Base-by-base conservation (phyloP, 345 rosid genomes). In the Combretum micranthum region DNA sequence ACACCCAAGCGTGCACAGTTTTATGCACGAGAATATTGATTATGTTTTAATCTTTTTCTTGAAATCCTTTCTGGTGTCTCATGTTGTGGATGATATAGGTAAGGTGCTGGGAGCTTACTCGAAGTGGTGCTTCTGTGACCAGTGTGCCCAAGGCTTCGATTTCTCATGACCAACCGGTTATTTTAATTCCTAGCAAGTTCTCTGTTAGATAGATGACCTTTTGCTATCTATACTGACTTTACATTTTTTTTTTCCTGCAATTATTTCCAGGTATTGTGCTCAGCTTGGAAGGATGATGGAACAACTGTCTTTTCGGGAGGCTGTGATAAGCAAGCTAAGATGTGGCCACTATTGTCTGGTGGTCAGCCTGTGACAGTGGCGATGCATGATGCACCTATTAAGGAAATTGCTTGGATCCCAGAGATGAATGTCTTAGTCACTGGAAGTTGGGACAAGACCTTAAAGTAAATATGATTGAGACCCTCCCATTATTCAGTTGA, bases 231-330 rank as follows among this genome's bases (percentile, higher is more conserved):
- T 32, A 32, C 39, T 32, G 10, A 32, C 39, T 32, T 32, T 32
- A 0, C 39, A 32, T 32, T 32, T 1, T 32, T 32, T 7, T 32
- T n/a, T n/a, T n/a, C n/a, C n/a, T 32, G 39, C 39, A 56, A 23
- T 52, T 46, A 47, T 56, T 62, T 67, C n/a, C 54, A 82, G 99
- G 95, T 83, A 21, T 62, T 90, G 54, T 90, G 99, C 78, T 90
- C 97, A 23, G 50, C 97, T 39, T 93, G 97, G 95, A 93, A 93
- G 81, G 99, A 90, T 72, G 99, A 93, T 80, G 99, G 99, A 59
- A 85, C 85, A 20, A 77, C 99, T 2, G 92, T 90, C 22, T 89
- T 93, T 67, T 79, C 85, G 48, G 99, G 93, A 13, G 97, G 99
- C 15, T 94, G 99, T 55, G 97, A 94, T 72, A 94, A 94, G 71